phyloP scores from a whole-genome alignment of 257 asterid genomes.

The Solanum clarkiae region DNA sequence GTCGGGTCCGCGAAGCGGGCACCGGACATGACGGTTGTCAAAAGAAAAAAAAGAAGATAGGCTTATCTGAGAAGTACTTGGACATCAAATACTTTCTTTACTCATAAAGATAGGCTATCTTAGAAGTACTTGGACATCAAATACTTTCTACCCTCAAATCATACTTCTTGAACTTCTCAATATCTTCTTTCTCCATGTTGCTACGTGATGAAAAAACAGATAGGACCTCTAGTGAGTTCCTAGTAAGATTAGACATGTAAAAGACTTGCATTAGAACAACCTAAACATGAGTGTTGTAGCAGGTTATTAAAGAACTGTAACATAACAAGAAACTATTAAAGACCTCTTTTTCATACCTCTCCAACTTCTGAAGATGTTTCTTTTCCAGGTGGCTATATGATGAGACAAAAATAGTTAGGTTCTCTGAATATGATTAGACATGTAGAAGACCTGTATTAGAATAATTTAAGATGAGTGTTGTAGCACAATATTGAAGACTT shows the following conservation, averaged over 20 bases:
- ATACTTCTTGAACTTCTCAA: constrained; percentile 37
- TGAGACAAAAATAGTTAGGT: not conserved
- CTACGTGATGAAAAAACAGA: not conserved
- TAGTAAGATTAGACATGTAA: not conserved
- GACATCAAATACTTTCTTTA: not conserved
- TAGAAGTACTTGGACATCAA: constrained; percentile 71
- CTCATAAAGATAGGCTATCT: constrained; percentile 62
- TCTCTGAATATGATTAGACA: not conserved
- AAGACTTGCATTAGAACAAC: not conserved
- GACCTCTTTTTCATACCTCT: constrained; percentile 49
- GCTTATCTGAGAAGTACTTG: constrained; percentile 16
- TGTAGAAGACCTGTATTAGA: not conserved
- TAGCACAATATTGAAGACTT: not conserved
- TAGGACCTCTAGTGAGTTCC: not conserved
- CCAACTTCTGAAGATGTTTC: constrained; percentile 30
- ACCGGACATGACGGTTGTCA: too few relatives aligned
- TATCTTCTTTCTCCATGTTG: not conserved
- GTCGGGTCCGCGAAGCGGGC: too few relatives aligned
- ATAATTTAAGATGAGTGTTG: not conserved
- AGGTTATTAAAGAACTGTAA: not conserved
- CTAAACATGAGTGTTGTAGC: not conserved
- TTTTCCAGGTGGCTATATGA: not conserved
- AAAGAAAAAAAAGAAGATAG: constrained; percentile 6
- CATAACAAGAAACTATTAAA: not conserved
- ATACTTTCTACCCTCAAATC: constrained; percentile 45